phyloP scores from a whole-genome alignment of 306 rosid species.

The Sechiopsis laciniata region DNA sequence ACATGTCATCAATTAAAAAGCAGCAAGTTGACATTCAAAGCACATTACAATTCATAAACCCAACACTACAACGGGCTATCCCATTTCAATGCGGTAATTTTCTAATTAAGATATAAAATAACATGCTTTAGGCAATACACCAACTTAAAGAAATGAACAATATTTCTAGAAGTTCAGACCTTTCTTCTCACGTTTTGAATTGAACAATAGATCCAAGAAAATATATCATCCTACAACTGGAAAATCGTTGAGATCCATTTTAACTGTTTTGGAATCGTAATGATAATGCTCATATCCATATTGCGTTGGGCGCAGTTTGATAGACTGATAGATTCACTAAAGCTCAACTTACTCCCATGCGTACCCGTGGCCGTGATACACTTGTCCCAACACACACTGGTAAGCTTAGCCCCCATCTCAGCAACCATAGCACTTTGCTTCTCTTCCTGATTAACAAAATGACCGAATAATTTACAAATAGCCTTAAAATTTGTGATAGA shows the following conservation, averaged over 20 bases:
- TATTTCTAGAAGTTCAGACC: too few species aligned
- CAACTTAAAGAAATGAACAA: slow-evolving; percentile 1
- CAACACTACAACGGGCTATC: not conserved
- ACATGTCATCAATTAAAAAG: not conserved
- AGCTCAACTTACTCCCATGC: slow-evolving; percentile 86
- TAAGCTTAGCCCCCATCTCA: slow-evolving; percentile 82
- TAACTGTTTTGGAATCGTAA: slow-evolving; percentile 65
- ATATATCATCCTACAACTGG: slow-evolving; percentile 15
- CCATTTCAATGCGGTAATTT: not conserved
- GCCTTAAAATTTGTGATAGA: too few species aligned
- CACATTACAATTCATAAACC: too few species aligned
- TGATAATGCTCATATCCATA: slow-evolving; percentile 58
- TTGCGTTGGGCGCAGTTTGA: slow-evolving; percentile 78
- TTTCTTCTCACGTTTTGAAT: not conserved
- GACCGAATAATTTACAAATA: not conserved
- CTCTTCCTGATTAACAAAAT: slow-evolving; percentile 56
- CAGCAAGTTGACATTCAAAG: too few species aligned
- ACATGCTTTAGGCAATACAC: not conserved
- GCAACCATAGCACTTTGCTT: slow-evolving; percentile 64
- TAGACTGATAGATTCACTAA: slow-evolving; percentile 62
- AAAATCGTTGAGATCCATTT: slow-evolving; percentile 19
- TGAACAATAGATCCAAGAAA: slow-evolving; percentile 3
- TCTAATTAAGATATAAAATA: too few species aligned
- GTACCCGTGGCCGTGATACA: slow-evolving; percentile 68
- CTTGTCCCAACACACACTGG: slow-evolving; percentile 84